phyloP scores from a whole-genome alignment of 2,329 filamentous ascomycete genomes.

The Rhexocercosporidium sp. region DNA sequence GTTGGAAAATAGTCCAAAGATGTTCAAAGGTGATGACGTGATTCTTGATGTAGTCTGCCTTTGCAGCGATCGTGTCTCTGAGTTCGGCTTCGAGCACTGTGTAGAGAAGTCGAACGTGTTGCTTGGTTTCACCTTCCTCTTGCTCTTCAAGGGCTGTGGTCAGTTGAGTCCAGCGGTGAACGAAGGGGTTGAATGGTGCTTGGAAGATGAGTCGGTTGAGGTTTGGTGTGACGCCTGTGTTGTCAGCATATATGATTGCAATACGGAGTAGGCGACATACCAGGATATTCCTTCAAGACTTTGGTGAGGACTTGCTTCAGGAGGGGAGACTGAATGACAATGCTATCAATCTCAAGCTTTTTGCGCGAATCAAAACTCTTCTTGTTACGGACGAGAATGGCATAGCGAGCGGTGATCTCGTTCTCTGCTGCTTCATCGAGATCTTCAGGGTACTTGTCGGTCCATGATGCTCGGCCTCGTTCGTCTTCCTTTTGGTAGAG shows the following conservation, averaged over 20 bases:
- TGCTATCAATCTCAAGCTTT: constrained; percentile 63
- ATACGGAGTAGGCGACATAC: constrained; percentile 7
- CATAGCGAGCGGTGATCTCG: constrained; percentile 64
- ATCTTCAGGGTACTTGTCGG: constrained; percentile 59
- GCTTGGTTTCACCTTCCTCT: constrained; percentile 50
- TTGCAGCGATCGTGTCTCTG: constrained; percentile 53
- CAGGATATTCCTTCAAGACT: constrained; percentile 32
- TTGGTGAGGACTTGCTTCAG: constrained; percentile 61
- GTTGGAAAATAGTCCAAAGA: constrained; percentile 59
- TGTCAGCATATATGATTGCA: background rate
- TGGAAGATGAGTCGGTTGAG: constrained; percentile 65
- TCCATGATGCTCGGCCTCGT: constrained; percentile 58
- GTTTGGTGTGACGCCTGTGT: constrained; percentile 61
- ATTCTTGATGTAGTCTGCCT: constrained; percentile 57
- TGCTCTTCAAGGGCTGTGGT: constrained; percentile 48
- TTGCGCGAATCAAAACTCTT: constrained; percentile 64
- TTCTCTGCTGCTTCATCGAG: constrained; percentile 63
- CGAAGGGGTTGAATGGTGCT: constrained; percentile 66
- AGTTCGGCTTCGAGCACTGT: constrained; percentile 57
- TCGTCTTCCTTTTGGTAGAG: constrained; percentile 58
- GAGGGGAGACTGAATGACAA: constrained; percentile 67
- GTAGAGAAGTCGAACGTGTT: constrained; percentile 54
- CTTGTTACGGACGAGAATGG: constrained; percentile 62
- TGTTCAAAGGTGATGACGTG: constrained; percentile 59
- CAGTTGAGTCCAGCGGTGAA: constrained; percentile 66